phyloP scores from a whole-genome alignment of 805 yeast genomes.

The Torulaspora franciscae region DNA sequence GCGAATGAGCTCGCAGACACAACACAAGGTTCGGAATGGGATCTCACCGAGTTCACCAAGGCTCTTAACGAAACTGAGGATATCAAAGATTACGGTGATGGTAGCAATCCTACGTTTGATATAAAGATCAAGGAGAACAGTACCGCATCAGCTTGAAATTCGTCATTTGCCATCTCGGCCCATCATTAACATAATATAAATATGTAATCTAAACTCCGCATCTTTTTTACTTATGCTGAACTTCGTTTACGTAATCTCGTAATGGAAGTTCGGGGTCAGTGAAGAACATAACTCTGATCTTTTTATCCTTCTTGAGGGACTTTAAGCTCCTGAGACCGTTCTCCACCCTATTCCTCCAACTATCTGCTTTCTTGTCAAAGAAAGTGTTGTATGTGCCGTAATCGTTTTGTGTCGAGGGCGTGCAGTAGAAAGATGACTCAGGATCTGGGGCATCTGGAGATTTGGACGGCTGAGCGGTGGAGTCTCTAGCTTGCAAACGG shows the following conservation, averaged over 20 bases:
- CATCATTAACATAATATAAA: slow-evolving; percentile 1
- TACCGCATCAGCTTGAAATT: slow-evolving; percentile 19
- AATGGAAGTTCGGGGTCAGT: slow-evolving; percentile 26
- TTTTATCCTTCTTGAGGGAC: slow-evolving; percentile 15
- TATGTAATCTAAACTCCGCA: slow-evolving; percentile 2
- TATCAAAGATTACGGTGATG: slow-evolving; percentile 70
- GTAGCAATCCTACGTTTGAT: slow-evolving; percentile 40
- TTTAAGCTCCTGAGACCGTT: slow-evolving; percentile 34
- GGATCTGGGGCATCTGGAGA: slow-evolving; percentile 11
- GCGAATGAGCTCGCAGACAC: slow-evolving; percentile 39
- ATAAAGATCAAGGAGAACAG: slow-evolving; percentile 14
- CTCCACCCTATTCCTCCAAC: slow-evolving; percentile 53
- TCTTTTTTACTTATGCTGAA: slow-evolving; percentile 5
- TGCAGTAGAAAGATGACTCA: slow-evolving; percentile 13
- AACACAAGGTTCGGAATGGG: slow-evolving; percentile 40
- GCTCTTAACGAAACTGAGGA: slow-evolving; percentile 36
- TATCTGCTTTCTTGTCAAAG: slow-evolving; percentile 47
- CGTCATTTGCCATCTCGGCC: slow-evolving; percentile 4
- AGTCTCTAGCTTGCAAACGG: slow-evolving; percentile 6
- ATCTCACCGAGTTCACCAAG: slow-evolving; percentile 40
- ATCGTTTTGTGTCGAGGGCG: slow-evolving; percentile 32
- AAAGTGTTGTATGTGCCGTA: slow-evolving; percentile 25
- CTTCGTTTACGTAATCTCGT: slow-evolving; percentile 20
- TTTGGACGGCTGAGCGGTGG: slow-evolving; percentile 22
- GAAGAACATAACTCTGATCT: slow-evolving; percentile 30